Conservation (phyloP, 2,329 filamentous ascomycete genomes). For the Myriosclerotinia duriaeana region DNA sequence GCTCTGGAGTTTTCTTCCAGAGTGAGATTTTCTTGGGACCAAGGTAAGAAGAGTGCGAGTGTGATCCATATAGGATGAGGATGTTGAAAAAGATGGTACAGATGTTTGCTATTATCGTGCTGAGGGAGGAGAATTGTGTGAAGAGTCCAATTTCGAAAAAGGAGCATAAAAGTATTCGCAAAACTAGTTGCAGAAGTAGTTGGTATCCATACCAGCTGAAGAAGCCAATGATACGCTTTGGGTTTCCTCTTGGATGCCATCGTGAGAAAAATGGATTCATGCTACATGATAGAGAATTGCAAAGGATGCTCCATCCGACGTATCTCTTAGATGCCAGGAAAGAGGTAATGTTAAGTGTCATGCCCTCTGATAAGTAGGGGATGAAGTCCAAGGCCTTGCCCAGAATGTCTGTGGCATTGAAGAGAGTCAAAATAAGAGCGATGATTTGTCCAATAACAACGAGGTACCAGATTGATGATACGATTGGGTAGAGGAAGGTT, state of each 20-base stretch:
- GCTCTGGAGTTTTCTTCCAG: constrained; percentile 44
- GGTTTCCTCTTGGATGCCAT: constrained; percentile 47
- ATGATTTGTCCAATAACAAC: constrained; percentile 36
- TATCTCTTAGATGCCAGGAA: constrained; percentile 25
- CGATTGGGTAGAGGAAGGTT: constrained; percentile 27
- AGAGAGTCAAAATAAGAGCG: constrained; percentile 32
- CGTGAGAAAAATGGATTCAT: constrained; percentile 67
- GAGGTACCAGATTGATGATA: constrained; percentile 32
- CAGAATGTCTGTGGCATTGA: constrained; percentile 17
- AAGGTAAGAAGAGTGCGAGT: constrained; percentile 21
- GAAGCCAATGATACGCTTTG: constrained; percentile 59
- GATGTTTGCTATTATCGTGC: constrained; percentile 48
- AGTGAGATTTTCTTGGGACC: constrained; percentile 48
- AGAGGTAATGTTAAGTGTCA: not conserved
- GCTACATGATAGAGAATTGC: constrained; percentile 56
- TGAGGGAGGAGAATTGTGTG: constrained; percentile 27
- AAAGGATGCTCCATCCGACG: constrained; percentile 48
- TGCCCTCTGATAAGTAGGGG: constrained; percentile 1
- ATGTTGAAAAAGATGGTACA: constrained; percentile 52
- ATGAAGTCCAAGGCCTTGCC: not conserved
- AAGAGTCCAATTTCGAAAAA: constrained; percentile 32
- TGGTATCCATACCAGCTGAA: constrained; percentile 67
- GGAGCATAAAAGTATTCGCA: constrained; percentile 52
- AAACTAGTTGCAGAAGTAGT: constrained; percentile 51
- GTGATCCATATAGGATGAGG: constrained; percentile 23